Evolutionary conservation across 805 yeast species (phyloP), one percentile per base, ranked within the genome.

Genomic region (Blastobotrys parvus): DNA sequence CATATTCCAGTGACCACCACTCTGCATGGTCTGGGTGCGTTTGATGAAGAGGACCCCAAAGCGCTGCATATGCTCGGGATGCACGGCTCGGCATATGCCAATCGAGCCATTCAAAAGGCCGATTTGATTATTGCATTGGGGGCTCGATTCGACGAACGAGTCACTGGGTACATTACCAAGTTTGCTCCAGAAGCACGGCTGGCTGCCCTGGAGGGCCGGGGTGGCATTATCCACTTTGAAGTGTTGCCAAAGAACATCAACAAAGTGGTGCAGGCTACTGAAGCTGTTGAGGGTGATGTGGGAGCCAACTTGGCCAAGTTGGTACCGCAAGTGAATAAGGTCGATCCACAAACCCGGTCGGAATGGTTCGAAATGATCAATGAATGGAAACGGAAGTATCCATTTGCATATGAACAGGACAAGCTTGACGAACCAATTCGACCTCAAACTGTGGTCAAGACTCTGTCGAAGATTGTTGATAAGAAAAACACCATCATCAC

Each of bases 81-180:
- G 98, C 98, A 92, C 67, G 98, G 98, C 52, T 75, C 80, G 48
- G 96, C 88, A 40, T 87, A 88, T 56, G 98, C 98, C 54, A 92
- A 92, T 72, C 63, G 83, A 58, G 94, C 97, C 42, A 82, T 92
- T 54, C 98, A 92, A 70, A 72, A 78, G 46, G 95, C 97, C 33
- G 98, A 92, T 66, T 70, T 89, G 56, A 86, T 92, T 60, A 68
- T 92, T 49, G 97, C 97, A 15, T 72, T 92, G 35, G 98, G 98
- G 61, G 95, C 97, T 30, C 78, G 98, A 64, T 92, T 92, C 58
- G 98, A 92, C 67, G 98, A 92, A 70, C 89, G 98, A 72, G 98
- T 92, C 56, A 92, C 98, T 35, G 82, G 92, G 58, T 77, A 77
- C 58, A 71, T 92, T 44, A 52, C 83, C 48, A 83, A 82, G 62